phyloP scores from a whole-genome alignment of 768 basidiomycete species.

The Crepidotus variabilis region DNA sequence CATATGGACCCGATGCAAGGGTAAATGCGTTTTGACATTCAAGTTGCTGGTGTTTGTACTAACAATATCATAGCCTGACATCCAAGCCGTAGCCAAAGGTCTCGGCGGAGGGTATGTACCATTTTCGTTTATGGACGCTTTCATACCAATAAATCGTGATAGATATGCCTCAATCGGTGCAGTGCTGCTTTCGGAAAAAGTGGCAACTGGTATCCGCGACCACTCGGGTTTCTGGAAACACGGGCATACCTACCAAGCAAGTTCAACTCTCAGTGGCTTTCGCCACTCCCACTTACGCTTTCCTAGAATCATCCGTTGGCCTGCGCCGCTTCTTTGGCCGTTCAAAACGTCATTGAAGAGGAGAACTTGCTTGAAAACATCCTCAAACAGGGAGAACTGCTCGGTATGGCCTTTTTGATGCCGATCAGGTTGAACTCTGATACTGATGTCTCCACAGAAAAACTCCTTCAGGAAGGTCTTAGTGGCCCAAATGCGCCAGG shows the following conservation, averaged over 20 bases:
- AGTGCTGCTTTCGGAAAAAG: slow-evolving; percentile 66
- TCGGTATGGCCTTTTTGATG: slow-evolving; percentile 30
- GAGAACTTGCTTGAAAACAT: slow-evolving; percentile 72
- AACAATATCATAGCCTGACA: slow-evolving; percentile 53
- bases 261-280: background rate
- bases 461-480: slow-evolving; percentile 53
- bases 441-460: slow-evolving; percentile 21
- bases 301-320: slow-evolving; percentile 66
- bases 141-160: background rate
- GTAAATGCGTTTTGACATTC: slow-evolving; percentile 23
- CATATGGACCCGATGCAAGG: slow-evolving; percentile 68
- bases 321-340: slow-evolving; percentile 78
- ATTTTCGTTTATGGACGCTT: background rate
- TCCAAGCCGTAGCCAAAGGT: slow-evolving; percentile 88
- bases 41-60: background rate
- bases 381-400: slow-evolving; percentile 54
- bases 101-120: slow-evolving; percentile 76
- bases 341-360: slow-evolving; percentile 65
- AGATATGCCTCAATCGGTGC: slow-evolving; percentile 85
- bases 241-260: slow-evolving; percentile 81
- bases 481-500: slow-evolving; percentile 51
- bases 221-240: slow-evolving; percentile 77
- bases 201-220: slow-evolving; percentile 65
- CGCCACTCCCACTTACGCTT: background rate
- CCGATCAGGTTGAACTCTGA: background rate